These are phyloP conservation scores for Cryptococcus amylolentus DNA, from an alignment of 1,284 basidiomycete genomes.

Conservation along the genomic window DNA sequence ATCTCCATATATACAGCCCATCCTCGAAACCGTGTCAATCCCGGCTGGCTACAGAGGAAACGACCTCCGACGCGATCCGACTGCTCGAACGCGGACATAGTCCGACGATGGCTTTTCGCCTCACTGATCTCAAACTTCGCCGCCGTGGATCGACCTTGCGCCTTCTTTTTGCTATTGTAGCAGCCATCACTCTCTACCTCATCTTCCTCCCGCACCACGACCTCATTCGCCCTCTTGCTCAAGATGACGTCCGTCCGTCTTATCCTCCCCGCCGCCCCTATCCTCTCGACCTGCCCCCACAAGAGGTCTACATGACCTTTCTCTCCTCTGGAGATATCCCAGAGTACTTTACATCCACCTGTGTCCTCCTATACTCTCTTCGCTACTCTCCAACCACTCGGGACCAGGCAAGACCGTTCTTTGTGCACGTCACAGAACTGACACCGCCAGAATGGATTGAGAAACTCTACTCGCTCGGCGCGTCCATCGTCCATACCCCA, in stretches of 20 bases:
- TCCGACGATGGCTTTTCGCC: too few species aligned
- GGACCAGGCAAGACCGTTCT: not conserved
- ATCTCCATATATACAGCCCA: too few species aligned
- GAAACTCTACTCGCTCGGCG: conserved; percentile 2
- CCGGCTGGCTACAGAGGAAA: too few species aligned
- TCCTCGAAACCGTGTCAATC: too few species aligned
- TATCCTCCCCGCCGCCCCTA: not conserved
- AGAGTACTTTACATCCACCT: conserved; percentile 7
- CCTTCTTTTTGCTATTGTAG: too few species aligned
- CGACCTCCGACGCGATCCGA: too few species aligned
- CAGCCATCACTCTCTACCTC: not conserved
- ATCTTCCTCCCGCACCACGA: not conserved
- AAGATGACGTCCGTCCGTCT: not conserved
- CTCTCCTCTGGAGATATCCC: conserved; percentile 3
- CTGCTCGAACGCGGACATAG: too few species aligned
- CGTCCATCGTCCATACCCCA: not conserved
- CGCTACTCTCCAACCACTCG: conserved; percentile 3
- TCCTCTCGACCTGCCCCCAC: not conserved
- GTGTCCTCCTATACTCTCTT: conserved; percentile 8
- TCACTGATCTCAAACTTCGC: too few species aligned
- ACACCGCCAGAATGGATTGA: not conserved
- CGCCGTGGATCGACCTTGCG: too few species aligned
- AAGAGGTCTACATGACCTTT: conserved; percentile 13
- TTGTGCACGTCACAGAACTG: conserved; percentile 3
- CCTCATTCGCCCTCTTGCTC: not conserved